Percentiles rank a stretch among this genome's conserved stretches.
Conservation (phyloP, 257 asterid species). For the Catharanthus roseus region DNA sequence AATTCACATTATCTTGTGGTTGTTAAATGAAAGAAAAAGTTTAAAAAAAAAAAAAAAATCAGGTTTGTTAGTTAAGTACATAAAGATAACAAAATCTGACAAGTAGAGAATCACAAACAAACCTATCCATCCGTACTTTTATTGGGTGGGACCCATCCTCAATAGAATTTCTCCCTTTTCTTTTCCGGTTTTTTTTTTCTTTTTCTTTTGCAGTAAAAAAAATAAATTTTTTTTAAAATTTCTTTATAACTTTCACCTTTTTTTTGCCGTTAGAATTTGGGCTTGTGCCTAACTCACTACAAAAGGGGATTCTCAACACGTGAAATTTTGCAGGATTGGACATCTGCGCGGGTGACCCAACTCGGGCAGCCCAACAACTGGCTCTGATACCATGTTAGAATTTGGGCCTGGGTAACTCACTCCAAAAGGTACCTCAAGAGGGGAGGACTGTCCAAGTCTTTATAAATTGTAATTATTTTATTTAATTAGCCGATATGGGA, state of each 20-base stretch:
- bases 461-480: too few relatives aligned
- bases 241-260: neutral
- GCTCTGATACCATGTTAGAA: too few relatives aligned
- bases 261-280: too few relatives aligned
- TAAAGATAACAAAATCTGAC: constrained; percentile 32
- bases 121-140: constrained; percentile 25
- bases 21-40: constrained; percentile 4
- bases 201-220: neutral
- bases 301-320: too few relatives aligned
- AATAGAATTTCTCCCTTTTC: constrained; percentile 3
- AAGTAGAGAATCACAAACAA: constrained; percentile 25
- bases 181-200: neutral
- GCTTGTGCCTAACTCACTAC: too few relatives aligned
- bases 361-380: too few relatives aligned
- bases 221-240: neutral
- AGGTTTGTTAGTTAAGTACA: constrained; percentile 31
- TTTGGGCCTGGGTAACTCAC: too few relatives aligned
- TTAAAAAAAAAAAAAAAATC: constrained; percentile 2
- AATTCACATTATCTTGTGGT: neutral
- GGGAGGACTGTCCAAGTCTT: too few relatives aligned
- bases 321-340: too few relatives aligned
- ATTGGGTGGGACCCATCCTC: constrained; percentile 16
- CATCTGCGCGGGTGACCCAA: too few relatives aligned
- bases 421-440: too few relatives aligned
- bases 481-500: too few relatives aligned